A percentile compares a stretch with the other conserved stretches of the same genome.
phyloP scores from a whole-genome alignment of 208 protist genomes.

The Leptomonas pyrrhocoris region DNA sequence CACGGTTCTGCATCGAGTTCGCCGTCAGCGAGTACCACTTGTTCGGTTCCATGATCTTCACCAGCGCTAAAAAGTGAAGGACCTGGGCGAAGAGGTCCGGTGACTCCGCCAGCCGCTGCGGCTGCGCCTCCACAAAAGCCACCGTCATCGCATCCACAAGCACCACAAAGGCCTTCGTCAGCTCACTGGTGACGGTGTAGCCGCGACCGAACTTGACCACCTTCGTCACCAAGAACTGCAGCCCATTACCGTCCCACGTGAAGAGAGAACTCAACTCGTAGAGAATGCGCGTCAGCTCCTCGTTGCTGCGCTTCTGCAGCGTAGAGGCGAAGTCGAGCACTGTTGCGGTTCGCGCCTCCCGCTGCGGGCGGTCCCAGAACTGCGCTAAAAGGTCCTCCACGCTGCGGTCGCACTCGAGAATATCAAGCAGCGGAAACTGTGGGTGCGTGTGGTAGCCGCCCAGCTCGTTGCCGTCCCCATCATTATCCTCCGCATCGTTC shows the following conservation, averaged over 20 bases:
- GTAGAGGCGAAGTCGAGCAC: conserved; percentile 79
- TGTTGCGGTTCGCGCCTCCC: conserved; percentile 67
- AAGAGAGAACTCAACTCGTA: conserved; percentile 77
- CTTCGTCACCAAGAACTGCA: conserved; percentile 64
- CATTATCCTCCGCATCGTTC: conserved; percentile 6
- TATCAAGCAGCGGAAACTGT: conserved; percentile 74
- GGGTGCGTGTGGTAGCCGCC: conserved; percentile 57
- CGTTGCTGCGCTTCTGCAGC: conserved; percentile 58
- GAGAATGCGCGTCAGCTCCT: conserved; percentile 68
- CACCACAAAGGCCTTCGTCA: conserved; percentile 65
- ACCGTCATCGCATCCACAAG: conserved; percentile 71
- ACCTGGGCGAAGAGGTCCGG: conserved; percentile 66
- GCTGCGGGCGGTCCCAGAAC: conserved; percentile 63
- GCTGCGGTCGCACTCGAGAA: conserved; percentile 72
- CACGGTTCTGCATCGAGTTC: conserved; percentile 71
- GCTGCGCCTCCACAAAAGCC: conserved; percentile 64
- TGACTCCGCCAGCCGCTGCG: conserved; percentile 61
- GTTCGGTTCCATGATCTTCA: conserved; percentile 88
- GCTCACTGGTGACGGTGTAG: conserved; percentile 61
- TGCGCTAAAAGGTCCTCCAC: conserved; percentile 73
- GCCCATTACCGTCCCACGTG: conserved; percentile 62
- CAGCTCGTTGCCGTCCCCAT: conserved; percentile 18
- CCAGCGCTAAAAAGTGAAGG: conserved; percentile 82
- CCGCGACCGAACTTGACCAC: conserved; percentile 74
- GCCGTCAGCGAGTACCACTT: conserved; percentile 76